phyloP scores from a whole-genome alignment of 2,329 filamentous ascomycete species.

The Alternaria ethzedia region DNA sequence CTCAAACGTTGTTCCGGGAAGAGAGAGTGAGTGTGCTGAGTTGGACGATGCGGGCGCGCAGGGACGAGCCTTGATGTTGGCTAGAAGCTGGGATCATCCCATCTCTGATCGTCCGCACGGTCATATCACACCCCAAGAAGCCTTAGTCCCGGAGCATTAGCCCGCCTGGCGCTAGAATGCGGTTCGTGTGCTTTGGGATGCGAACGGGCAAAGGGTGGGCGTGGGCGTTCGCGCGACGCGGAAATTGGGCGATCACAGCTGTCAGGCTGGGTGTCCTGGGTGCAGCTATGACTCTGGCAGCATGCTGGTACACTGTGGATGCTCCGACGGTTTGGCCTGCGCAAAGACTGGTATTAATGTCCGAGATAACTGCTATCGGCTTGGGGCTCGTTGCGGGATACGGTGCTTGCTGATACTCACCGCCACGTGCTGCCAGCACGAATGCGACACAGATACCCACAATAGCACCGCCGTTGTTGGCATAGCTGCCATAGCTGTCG shows the following conservation, averaged over 20 bases:
- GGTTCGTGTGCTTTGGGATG: slow-evolving; percentile 10
- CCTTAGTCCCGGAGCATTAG: slow-evolving; percentile 9
- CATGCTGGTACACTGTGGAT: slow-evolving; percentile 10
- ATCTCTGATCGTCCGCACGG: slow-evolving; percentile 5
- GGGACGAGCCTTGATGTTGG: slow-evolving; percentile 3
- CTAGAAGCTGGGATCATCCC: slow-evolving; percentile 7
- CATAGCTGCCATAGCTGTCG: slow-evolving; percentile 3
- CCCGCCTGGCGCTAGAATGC: slow-evolving; percentile 14
- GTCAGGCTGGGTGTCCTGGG: slow-evolving; percentile 14
- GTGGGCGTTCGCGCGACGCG: slow-evolving; percentile 6
- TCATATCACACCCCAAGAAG: slow-evolving; percentile 3
- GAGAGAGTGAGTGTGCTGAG: slow-evolving; percentile 2
- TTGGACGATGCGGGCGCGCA: slow-evolving; percentile 7
- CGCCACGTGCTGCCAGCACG: slow-evolving; percentile 4
- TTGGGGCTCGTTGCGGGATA: not conserved
- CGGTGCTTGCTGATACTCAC: slow-evolving; percentile 11
- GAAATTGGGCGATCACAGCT: slow-evolving; percentile 29
- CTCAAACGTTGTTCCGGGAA: slow-evolving; percentile 5
- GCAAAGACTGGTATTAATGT: slow-evolving; percentile 7
- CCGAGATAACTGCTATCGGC: not conserved
- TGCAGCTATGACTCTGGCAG: slow-evolving; percentile 12
- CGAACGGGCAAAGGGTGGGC: slow-evolving; percentile 15
- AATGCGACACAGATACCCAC: slow-evolving; percentile 17
- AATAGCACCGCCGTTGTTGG: slow-evolving; percentile 16
- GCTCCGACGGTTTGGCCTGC: slow-evolving; percentile 24